Evolutionary conservation across 176 grass and related monocot genomes (phyloP), one percentile per base, ranked within the genome.

Genomic region (Oryza punctata): DNA sequence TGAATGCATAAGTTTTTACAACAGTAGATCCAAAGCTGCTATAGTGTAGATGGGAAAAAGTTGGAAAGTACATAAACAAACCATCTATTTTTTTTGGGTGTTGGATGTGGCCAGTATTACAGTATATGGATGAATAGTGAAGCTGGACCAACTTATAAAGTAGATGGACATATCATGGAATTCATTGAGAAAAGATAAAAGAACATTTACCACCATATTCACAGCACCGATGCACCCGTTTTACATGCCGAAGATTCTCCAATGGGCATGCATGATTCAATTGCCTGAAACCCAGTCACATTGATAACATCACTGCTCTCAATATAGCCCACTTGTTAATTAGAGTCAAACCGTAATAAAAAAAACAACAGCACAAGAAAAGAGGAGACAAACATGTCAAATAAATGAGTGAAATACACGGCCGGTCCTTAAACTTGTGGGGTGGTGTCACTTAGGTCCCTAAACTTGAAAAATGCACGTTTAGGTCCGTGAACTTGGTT

Each of bases 221-320:
- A 70, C 14, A 18, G 49, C 2, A 33, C 68, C 78, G 77, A 70
- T 72, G 72, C 10, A 89, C 83, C 67, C 88, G 52, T 72, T 89
- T 89, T 52, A 89, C 82, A 85, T 89, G 88, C 13, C 72, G 80
- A 28, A 90, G 33, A 86, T 86, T 82, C 24, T 90, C 88, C 45
- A 90, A 66, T 25, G 88, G 88, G 57, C 88, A 90, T 46, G 69
- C 26, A 14, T 90, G 88, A 76, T 38, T 90, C 73, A 90, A 72
- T 46, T 90, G 83, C 72, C 88, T 90, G 78, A 71, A 86, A 82
- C 0, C 28, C 57, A 67, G 1, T 4, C 6, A 74, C 41, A 72
- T 8, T 16, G 72, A 44, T 33, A 84, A 26, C 57, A 88, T 65
- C 32, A 73, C 19, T 3, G 0, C 18, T n/a, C 12, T 1, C 2